phyloP scores from a whole-genome alignment of 2,329 filamentous ascomycete genomes.

The Penicillium sp. region DNA sequence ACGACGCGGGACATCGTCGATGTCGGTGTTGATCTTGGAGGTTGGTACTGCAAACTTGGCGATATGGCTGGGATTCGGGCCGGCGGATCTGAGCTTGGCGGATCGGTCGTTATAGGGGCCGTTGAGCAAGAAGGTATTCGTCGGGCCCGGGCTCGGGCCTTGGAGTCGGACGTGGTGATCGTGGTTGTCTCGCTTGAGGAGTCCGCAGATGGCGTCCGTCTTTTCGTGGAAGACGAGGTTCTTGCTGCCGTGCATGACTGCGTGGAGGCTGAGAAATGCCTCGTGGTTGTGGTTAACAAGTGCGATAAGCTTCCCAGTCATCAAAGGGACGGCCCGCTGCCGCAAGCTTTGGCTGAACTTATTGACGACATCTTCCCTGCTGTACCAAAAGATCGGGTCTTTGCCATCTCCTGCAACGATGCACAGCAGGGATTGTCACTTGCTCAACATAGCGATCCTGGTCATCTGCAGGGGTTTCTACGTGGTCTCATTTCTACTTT shows the following conservation, averaged over 20 bases:
- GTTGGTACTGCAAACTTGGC: constrained; percentile 87
- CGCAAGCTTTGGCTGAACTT: constrained; percentile 30
- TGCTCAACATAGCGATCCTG: constrained; percentile 46
- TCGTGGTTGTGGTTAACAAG: constrained; percentile 59
- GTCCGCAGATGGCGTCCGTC: constrained; percentile 24
- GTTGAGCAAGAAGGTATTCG: constrained; percentile 88
- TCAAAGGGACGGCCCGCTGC: constrained; percentile 12
- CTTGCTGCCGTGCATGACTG: constrained; percentile 49
- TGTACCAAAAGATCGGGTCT: constrained; percentile 45
- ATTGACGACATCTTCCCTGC: constrained; percentile 41
- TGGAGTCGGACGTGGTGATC: constrained; percentile 78
- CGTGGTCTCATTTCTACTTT: constrained; percentile 63
- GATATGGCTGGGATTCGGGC: constrained; percentile 86
- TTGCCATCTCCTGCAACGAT: constrained; percentile 67
- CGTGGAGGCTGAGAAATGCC: constrained; percentile 45
- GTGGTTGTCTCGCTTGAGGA: constrained; percentile 70
- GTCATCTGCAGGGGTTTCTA: constrained; percentile 64
- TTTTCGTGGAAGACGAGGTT: constrained; percentile 53
- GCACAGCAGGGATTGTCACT: constrained; percentile 34
- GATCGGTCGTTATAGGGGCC: constrained; percentile 51
- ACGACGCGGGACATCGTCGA: constrained; percentile 94
- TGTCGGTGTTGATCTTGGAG: constrained; percentile 78
- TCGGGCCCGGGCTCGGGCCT: constrained; percentile 71
- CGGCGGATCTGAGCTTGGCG: constrained; percentile 17
- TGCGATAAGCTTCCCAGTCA: constrained; percentile 44